Evolutionary conservation across 768 basidiomycete species (phyloP).

Genomic region (Leucocoprinus birnbaumii): DNA sequence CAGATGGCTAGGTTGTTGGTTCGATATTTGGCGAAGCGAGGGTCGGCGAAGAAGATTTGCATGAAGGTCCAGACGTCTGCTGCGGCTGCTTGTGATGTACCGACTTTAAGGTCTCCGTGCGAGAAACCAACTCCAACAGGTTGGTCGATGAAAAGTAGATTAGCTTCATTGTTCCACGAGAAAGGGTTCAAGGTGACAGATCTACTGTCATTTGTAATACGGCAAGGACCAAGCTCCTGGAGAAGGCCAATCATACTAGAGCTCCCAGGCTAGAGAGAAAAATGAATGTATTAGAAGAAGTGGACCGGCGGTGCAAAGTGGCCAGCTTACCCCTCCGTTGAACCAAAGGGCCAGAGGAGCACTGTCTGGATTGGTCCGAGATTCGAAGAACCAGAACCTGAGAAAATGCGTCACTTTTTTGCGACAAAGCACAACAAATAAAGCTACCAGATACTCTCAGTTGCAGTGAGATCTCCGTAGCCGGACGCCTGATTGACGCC

Average conservation of each 20-base stretch:
- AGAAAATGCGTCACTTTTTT: too few relatives aligned
- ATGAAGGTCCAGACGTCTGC: conserved; percentile 59
- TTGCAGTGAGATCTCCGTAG: conserved; percentile 56
- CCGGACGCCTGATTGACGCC: conserved; percentile 64
- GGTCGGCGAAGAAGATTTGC: conserved; percentile 58
- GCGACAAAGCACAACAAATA: background rate
- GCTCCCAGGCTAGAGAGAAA: conserved; percentile 41
- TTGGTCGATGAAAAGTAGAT: conserved; percentile 61
- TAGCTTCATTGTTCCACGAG: conserved; percentile 58
- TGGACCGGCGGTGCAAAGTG: too few relatives aligned
- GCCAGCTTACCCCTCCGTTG: conserved; percentile 50
- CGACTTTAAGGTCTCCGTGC: conserved; percentile 45
- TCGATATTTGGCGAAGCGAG: conserved; percentile 47
- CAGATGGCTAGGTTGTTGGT: conserved; percentile 51
- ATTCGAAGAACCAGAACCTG: conserved; percentile 65
- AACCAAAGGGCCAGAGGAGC: conserved; percentile 69
- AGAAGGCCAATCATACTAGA: conserved; percentile 64
- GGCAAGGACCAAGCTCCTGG: conserved; percentile 78
- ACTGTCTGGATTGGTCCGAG: conserved; percentile 56
- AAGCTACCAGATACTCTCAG: conserved; percentile 47
- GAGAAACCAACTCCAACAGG: conserved; percentile 65
- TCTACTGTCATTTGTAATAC: conserved; percentile 51
- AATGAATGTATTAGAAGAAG: background rate
- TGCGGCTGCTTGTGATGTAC: conserved; percentile 52
- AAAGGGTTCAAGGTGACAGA: conserved; percentile 47